A percentile compares a stretch with the other conserved stretches of the same genome.
Conservation (phyloP, 108 stramenopile genomes). For the Pseudonitzschia delicatissima region DNA sequence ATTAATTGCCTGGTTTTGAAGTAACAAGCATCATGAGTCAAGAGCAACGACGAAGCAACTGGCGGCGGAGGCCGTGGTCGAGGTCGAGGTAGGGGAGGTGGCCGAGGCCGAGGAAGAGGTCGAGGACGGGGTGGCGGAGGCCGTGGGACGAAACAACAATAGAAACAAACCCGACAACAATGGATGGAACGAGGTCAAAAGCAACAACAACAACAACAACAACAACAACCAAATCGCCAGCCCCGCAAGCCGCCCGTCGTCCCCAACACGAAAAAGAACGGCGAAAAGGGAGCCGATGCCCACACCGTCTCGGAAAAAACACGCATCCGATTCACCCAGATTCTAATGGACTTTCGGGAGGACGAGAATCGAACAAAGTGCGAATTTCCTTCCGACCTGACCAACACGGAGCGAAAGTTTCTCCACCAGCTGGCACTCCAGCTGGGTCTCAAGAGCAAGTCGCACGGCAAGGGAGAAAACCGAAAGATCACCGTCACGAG, state of each 20-base stretch:
- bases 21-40: slow-evolving; percentile 13
- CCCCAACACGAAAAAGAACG: slow-evolving; percentile 33
- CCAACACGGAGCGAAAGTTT: slow-evolving; percentile 80
- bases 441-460: slow-evolving; percentile 63
- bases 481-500: slow-evolving; percentile 55
- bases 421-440: slow-evolving; percentile 57
- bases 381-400: slow-evolving; percentile 58
- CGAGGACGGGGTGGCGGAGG: slow-evolving; percentile 12
- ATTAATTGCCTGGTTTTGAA: too few species aligned
- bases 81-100: slow-evolving; percentile 8
- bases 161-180: not conserved
- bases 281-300: slow-evolving; percentile 65
- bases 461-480: slow-evolving; percentile 59
- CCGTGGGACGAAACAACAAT: slow-evolving; percentile 10
- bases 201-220: not conserved
- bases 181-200: not conserved
- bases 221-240: not conserved
- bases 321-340: slow-evolving; percentile 57
- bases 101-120: slow-evolving; percentile 9
- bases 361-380: slow-evolving; percentile 24
- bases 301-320: slow-evolving; percentile 59
- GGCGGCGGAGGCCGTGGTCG: not conserved
- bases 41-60: not conserved
- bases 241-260: not conserved
- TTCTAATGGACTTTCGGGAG: slow-evolving; percentile 56